A percentile compares a stretch with the other conserved stretches of the same genome.
These are phyloP conservation scores for Barnettozyma hawaiiensis DNA, from an alignment of 1,139 yeast species.

Conservation along the genomic window DNA sequence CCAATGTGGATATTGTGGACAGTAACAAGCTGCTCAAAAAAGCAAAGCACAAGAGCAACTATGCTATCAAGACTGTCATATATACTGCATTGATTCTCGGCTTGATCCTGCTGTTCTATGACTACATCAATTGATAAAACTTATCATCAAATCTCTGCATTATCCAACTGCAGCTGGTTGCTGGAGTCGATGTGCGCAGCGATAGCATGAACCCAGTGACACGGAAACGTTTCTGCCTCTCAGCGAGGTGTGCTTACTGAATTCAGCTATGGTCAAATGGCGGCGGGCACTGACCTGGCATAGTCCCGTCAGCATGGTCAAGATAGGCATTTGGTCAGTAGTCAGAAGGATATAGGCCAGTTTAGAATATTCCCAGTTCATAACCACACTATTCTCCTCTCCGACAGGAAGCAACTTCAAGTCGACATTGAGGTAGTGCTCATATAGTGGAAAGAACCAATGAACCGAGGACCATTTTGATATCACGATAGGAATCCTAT, in stretches of 20 bases:
- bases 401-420: background rate
- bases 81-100: conserved; percentile 59
- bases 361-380: background rate
- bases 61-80: conserved; percentile 63
- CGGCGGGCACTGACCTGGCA: background rate
- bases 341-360: background rate
- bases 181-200: conserved; percentile 51
- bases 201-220: background rate
- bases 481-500: conserved; percentile 1
- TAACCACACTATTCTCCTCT: background rate
- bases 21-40: conserved; percentile 71
- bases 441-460: background rate
- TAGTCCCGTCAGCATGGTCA: background rate
- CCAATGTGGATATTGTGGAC: conserved; percentile 58
- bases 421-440: background rate
- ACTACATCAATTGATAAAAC: conserved; percentile 30
- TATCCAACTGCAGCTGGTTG: no score
- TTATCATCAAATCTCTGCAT: no score
- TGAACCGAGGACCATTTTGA: background rate
- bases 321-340: background rate
- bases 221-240: background rate
- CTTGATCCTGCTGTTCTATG: conserved; percentile 55
- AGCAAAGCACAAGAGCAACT: conserved; percentile 67
- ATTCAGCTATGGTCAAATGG: background rate
- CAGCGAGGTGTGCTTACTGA: background rate